Base-by-base conservation (phyloP, 306 rosid genomes). In the Fragaria vesca region DNA sequence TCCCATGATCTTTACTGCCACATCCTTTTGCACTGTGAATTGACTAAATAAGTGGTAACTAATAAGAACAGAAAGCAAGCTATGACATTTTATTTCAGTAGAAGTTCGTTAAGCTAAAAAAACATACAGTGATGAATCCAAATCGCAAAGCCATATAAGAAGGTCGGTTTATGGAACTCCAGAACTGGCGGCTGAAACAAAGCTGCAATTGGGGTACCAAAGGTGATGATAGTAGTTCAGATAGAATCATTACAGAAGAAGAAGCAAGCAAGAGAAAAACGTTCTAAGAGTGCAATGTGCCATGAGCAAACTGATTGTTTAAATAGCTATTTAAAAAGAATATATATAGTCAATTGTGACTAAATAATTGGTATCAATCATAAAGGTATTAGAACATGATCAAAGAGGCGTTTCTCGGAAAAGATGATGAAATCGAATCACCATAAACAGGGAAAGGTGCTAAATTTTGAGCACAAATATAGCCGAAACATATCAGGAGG, bases 71-170 rank as follows among this genome's bases (percentile, higher is more conserved):
- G 4, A 57, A 40, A n/a, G n/a, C 67, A 38, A 32, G 32, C 18
- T 21, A 55, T 48, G 62, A 40, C 38, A 40, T 28, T 24, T 72
- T 63, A 34, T 51, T 63, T 61, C 47, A 10, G 70, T n/a, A 43
- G 50, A 68, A 61, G n/a, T 2, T 67, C 46, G 43, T 26, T 69
- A 20, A 52, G 77, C 78, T 66, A 32, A 76, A 61, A 50, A 42
- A 70, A 82, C 89, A 58, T 80, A 92, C 98, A 2, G 96, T 89
- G 73, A 89, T 80, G 87, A 95, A 95, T 80, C 97, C 98, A 52
- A 88, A 82, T 51, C 98, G 96, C 88, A 95, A 77, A 72, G 97
- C 98, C 95, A 91, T 89, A 84, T 92, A 95, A 74, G 91, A 96
- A 60, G 97, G 85, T 65, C 84, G 88, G 80, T 77, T 85, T 65